These are phyloP conservation scores for Cryphonectria nitschkei DNA, from an alignment of 2,329 filamentous ascomycete species.

Conservation along the genomic window DNA sequence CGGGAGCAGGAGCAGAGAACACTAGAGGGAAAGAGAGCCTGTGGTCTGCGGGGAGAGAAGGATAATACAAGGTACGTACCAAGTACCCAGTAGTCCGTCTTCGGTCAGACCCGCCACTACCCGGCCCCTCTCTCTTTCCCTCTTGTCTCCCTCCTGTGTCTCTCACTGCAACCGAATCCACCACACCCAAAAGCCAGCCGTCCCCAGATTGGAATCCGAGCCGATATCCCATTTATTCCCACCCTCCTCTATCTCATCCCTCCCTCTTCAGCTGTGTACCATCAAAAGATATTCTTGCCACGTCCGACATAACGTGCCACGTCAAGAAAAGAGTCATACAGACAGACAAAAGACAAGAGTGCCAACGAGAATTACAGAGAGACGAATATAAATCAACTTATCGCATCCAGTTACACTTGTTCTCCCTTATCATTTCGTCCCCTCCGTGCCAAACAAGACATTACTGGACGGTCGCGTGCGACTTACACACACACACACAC, in stretches of 20 bases:
- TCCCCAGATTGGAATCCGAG: constrained; percentile 5
- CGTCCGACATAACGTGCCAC: constrained; percentile 25
- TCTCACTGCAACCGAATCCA: constrained; percentile 5
- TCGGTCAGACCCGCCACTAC: constrained; percentile 18
- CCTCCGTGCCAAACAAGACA: not conserved
- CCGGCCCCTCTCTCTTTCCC: not conserved
- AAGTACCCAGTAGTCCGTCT: not conserved
- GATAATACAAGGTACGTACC: not conserved
- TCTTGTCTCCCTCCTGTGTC: not conserved
- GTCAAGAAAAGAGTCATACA: not conserved
- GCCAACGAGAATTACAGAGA: not conserved
- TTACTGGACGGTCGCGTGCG: constrained; percentile 4
- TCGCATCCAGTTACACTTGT: not conserved
- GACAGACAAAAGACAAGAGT: not conserved
- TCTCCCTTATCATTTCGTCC: not conserved
- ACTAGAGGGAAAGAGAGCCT: not conserved
- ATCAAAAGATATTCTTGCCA: constrained; percentile 13
- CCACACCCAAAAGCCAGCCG: constrained; percentile 9
- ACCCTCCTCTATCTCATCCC: constrained; percentile 20
- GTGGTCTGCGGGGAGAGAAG: not conserved
- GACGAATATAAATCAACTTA: not conserved
- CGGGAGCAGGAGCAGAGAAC: not conserved
- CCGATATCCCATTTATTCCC: constrained; percentile 21
- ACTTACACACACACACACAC: not conserved
- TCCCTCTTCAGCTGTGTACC: not conserved